Evolutionary conservation across 768 basidiomycete species (phyloP), one percentile per base, ranked within the genome.

Genomic region (Pholiota conissans): DNA sequence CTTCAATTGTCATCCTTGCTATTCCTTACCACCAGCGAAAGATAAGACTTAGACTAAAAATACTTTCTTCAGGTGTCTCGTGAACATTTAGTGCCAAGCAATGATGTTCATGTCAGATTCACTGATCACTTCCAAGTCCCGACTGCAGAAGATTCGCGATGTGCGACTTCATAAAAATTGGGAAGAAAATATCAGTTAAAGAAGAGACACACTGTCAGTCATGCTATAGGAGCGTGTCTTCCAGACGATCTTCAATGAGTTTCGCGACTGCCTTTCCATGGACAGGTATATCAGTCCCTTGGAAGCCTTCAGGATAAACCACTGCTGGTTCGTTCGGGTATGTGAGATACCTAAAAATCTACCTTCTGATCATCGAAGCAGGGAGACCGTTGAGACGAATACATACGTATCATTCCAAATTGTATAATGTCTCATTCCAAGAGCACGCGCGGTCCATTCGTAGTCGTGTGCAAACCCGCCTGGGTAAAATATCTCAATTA

Each of bases 401-500:
- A 39, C 82, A 61, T 67, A 87, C 82, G 80, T 84, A 68, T 89
- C 84, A 59, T 90, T 86, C 89, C 90, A 90, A n/a, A 93, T 74
- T 0, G 81, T 85, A 60, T 83, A 89, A 67, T 91, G 83, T 24
- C 68, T 75, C 74, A 88, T 84, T 3, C 88, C 89, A 7, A 92
- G 69, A 0, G 88, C 82, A 29, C 79, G 69, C 3, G 85, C 61
- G 0, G 91, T 92, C 84, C 89, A 92, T 65, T 90, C 84, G 68
- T 91, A 91, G 65, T 91, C 91, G 61, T 85, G 84, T 42, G 90
- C 84, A 67, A 89, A 91, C 1, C 89, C 90, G 1, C 72, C 77
- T 0, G 88, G 89, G 65, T 78, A 85, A 71, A 92, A 89, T n/a
- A 93, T 80, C 71, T 92, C 90, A 60, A 93, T 86, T 9, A 92